Evolutionary conservation across 768 basidiomycete genomes (phyloP), one percentile per base, ranked within the genome.

Genomic region (Lactarius evosmus): DNA sequence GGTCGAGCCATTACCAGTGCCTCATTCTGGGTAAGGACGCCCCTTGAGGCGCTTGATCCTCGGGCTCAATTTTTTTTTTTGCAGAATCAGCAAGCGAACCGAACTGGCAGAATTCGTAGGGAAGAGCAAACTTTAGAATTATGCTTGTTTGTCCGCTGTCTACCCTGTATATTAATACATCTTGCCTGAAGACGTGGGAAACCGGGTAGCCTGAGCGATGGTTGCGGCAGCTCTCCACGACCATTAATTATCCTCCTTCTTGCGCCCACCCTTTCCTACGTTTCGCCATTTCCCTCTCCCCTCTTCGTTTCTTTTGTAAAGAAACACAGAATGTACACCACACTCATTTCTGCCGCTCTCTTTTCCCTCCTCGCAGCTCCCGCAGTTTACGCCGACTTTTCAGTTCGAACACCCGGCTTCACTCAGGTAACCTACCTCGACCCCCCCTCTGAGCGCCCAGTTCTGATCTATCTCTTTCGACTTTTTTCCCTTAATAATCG

Each of bases 311-410:
- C 30, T 55, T 34, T 38, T 50, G 29, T 64, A 60, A 33, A 55
- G 46, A 66, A 19, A 63, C 65, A 68, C 56, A 82, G 74, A 76
- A 93, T 92, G 91, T 86, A 85, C 82, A 77, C 84, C 78, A 89
- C 91, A 77, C 76, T 92, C 89, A 57, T 90, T 89, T 81, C 82
- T 65, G 73, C 83, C 77, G 79, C 87, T 71, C 83, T 91, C 85
- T 76, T 91, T 78, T 75, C 81, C 71, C 72, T 78, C 69, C 77
- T 85, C 73, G 80, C 81, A 74, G 69, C 83, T 71, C 78, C 72
- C 66, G 77, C 77, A 71, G 85, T 78, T 60, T 69, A 81, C 59
- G 85, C 89, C 62, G 78, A 75, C 22, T 81, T 90, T 68, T 71
- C 75, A 46, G 76, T 91, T 70, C 71, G 70, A 67, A 82, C 82